These are phyloP conservation scores for Diaporthe capsici DNA, from an alignment of 2,329 filamentous ascomycete species.

Conservation along the genomic window DNA sequence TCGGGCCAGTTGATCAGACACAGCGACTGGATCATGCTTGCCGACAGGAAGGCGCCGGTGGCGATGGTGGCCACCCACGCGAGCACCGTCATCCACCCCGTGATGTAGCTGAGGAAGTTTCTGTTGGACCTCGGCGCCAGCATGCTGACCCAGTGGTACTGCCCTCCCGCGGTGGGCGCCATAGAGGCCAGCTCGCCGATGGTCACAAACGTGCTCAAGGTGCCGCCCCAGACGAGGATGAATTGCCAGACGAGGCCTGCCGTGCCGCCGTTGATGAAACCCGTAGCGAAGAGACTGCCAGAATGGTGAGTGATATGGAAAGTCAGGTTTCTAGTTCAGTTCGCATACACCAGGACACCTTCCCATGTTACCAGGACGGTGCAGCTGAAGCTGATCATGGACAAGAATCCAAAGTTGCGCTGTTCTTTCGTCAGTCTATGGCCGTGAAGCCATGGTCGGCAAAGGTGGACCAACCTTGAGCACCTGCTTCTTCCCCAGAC, in stretches of 20 bases:
- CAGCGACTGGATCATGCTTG: conserved; percentile 45
- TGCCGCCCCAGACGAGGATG: conserved; percentile 56
- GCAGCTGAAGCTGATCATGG: conserved; percentile 22
- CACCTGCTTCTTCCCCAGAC: conserved; percentile 28
- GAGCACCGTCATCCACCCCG: conserved; percentile 46
- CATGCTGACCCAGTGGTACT: conserved; percentile 61
- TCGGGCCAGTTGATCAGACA: conserved; percentile 41
- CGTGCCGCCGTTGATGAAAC: conserved; percentile 59
- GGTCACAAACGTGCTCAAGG: conserved; percentile 55
- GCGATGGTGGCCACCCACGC: conserved; percentile 45
- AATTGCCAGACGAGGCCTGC: conserved; percentile 62
- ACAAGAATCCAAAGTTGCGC: conserved; percentile 28
- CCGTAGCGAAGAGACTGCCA: conserved; percentile 34
- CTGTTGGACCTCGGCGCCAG: conserved; percentile 44
- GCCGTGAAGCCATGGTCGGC: no score
- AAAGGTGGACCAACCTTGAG: neutral
- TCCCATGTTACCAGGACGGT: conserved; percentile 29
- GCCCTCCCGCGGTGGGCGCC: conserved; percentile 69
- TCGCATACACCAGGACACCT: conserved; percentile 41
- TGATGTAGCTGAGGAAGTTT: conserved; percentile 47
- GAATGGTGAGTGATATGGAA: neutral
- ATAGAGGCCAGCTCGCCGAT: conserved; percentile 67
- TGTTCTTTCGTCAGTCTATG: neutral
- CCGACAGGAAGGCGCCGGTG: conserved; percentile 42
- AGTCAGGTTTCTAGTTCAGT: neutral